Evolutionary conservation across 225 moss, liverwort and hornwort species (phyloP).

Genomic region (Physcomitrium patens): DNA sequence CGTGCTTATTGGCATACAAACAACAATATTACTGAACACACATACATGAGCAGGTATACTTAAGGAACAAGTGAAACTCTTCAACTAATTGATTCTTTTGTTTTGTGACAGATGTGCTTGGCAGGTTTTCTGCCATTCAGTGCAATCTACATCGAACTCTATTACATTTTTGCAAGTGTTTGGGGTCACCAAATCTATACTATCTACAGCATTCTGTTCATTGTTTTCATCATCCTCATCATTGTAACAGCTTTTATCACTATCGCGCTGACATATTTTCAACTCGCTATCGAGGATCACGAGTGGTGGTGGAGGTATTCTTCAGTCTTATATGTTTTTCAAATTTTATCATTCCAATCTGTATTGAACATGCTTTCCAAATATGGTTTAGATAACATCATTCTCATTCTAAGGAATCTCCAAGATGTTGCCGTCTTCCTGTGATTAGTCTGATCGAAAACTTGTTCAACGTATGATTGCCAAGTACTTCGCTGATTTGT

Average conservation of each 20-base stretch:
- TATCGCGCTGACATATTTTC: slow-evolving; percentile 92
- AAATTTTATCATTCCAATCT: not conserved
- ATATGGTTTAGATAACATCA: not conserved
- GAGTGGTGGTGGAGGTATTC: slow-evolving; percentile 99
- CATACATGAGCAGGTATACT: not conserved
- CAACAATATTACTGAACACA: no score
- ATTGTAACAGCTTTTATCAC: slow-evolving; percentile 92
- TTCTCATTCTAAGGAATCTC: not conserved
- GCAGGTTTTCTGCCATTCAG: slow-evolving; percentile 97
- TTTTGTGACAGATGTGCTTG: slow-evolving; percentile 80
- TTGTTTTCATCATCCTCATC: slow-evolving; percentile 95
- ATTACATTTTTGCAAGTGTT: slow-evolving; percentile 93
- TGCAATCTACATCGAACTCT: slow-evolving; percentile 97
- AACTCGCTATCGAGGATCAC: slow-evolving; percentile 92
- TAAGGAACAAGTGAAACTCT: not conserved
- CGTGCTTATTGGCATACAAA: no score
- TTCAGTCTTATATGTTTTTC: not conserved
- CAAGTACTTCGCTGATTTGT: not conserved
- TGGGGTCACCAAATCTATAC: slow-evolving; percentile 96
- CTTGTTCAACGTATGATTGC: not conserved
- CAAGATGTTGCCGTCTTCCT: not conserved
- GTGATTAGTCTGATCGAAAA: not conserved
- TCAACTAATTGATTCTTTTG: slow-evolving; percentile 21
- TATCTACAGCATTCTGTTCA: slow-evolving; percentile 94
- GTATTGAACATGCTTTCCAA: not conserved